Evolutionary conservation across 768 basidiomycete genomes (phyloP).

Genomic region (Lentinula lateritia): DNA sequence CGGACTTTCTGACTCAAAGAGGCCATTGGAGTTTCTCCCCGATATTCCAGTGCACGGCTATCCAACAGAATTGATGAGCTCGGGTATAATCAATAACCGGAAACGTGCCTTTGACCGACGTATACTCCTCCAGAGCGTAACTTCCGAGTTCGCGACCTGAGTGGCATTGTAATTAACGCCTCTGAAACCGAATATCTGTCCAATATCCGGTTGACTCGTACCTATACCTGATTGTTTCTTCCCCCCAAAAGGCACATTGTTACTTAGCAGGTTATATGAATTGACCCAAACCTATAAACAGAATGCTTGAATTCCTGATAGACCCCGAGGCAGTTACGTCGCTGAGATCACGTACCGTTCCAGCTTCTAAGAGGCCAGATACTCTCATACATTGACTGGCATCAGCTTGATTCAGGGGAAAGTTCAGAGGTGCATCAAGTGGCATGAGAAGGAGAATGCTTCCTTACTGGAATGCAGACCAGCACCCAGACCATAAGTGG

Average conservation of each 20-base stretch:
- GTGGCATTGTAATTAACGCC: neutral
- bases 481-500: conserved; percentile 87
- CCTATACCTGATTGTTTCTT: conserved; percentile 91
- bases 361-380: conserved; percentile 79
- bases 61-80: conserved; percentile 41
- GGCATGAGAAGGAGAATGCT: neutral
- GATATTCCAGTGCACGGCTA: conserved; percentile 85
- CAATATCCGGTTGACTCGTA: conserved; percentile 23
- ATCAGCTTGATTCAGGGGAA: conserved; percentile 42
- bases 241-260: conserved; percentile 93
- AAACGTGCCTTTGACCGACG: conserved; percentile 37
- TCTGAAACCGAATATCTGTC: neutral
- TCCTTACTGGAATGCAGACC: conserved; percentile 80
- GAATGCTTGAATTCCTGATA: neutral
- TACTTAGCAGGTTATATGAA: conserved; percentile 77
- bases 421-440: conserved; percentile 9
- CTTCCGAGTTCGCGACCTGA: conserved; percentile 84
- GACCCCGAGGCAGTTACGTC: neutral
- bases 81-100: neutral
- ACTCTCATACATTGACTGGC: conserved; percentile 88
- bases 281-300: conserved; percentile 79
- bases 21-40: conserved; percentile 77
- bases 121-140: conserved; percentile 77
- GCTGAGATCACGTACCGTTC: conserved; percentile 53
- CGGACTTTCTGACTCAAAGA: conserved; percentile 31